A percentile compares a stretch with the other conserved stretches of the same genome.
Evolutionary conservation across 306 rosid genomes (phyloP).

Genomic region (Citrullus colocynthis): DNA sequence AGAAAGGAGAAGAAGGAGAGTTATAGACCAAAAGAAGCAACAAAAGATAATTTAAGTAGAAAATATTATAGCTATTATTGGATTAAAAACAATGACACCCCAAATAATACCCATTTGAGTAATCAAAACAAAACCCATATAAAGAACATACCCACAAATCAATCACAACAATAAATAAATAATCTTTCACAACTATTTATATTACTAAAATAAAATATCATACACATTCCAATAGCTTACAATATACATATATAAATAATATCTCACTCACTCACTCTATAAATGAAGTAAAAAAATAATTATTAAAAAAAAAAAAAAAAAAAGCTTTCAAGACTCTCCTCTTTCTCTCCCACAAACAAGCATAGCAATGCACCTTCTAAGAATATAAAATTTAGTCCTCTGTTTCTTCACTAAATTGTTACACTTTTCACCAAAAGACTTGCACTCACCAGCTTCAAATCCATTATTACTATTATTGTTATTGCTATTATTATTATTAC

Average conservation of each 20-base stretch:
- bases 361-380: constrained; percentile 15
- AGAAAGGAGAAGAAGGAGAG: too few relatives aligned
- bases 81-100: neutral
- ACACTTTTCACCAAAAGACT: constrained; percentile 8
- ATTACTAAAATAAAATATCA: neutral
- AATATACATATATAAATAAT: neutral
- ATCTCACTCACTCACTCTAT: neutral
- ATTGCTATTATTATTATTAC: neutral
- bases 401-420: constrained; percentile 14
- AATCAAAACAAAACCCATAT: neutral
- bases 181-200: neutral
- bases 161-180: neutral
- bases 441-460: neutral
- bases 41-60: neutral
- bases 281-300: neutral
- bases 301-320: too few relatives aligned
- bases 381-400: constrained; percentile 9
- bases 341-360: constrained; percentile 9
- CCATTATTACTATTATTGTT: neutral
- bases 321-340: neutral
- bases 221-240: neutral
- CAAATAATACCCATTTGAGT: neutral
- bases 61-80: neutral
- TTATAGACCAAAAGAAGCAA: neutral
- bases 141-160: neutral